These are phyloP conservation scores for Melampsora abietis-canadensis DNA, from an alignment of 1,284 basidiomycete genomes.

Conservation along the genomic window DNA sequence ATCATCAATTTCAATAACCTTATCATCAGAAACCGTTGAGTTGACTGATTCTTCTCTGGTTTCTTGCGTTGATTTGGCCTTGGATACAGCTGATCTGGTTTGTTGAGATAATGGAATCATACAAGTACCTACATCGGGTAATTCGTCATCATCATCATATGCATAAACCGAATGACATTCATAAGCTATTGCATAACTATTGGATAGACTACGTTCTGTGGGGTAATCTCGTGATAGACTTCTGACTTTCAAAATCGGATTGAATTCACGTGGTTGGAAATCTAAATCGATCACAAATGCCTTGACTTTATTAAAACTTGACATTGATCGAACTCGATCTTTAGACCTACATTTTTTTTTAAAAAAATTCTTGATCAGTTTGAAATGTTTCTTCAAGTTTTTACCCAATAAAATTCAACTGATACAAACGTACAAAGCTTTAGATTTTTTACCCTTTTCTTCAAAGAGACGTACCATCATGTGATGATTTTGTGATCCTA, in stretches of 20 bases:
- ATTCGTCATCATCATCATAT: constrained; percentile 12
- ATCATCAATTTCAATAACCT: not conserved
- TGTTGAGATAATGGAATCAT: constrained; percentile 28
- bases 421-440: not conserved
- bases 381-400: not conserved
- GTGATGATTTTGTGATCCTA: not conserved
- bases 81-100: not conserved
- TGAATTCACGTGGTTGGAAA: constrained; percentile 23
- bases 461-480: not conserved
- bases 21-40: not conserved
- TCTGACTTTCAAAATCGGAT: constrained; percentile 21
- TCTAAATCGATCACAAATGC: constrained; percentile 8
- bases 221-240: constrained; percentile 16
- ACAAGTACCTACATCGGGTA: constrained; percentile 24
- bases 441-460: constrained; percentile 6
- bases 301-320: constrained; percentile 5
- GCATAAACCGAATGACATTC: constrained; percentile 19
- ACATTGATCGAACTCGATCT: not conserved
- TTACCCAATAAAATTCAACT: not conserved
- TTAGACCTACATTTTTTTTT: not conserved
- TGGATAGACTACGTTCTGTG: not conserved
- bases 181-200: constrained; percentile 10
- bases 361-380: not conserved
- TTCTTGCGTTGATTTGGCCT: not conserved
- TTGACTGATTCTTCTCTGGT: not conserved